Evolutionary conservation across 164 flowering plant species (phyloP).

Genomic region (Berberis vulgaris): DNA sequence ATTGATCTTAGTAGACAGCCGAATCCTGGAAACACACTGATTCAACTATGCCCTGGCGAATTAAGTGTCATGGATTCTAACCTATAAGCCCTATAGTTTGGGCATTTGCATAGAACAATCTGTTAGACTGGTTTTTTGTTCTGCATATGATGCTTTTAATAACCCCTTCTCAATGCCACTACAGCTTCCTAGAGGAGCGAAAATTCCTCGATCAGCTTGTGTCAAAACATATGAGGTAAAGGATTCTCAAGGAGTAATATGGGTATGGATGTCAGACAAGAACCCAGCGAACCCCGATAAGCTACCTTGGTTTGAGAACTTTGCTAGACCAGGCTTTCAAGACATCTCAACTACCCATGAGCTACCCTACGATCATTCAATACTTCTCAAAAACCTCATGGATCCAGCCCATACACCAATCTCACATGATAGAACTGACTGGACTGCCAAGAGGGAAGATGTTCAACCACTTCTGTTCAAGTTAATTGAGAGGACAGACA

Average conservation of each 20-base stretch:
- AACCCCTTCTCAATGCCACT: conserved; percentile 16
- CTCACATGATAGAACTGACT: conserved; percentile 89
- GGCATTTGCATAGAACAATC: too few relatives aligned
- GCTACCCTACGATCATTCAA: conserved; percentile 96
- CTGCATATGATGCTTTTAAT: too few relatives aligned
- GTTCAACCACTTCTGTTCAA: conserved; percentile 67
- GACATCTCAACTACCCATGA: conserved; percentile 80
- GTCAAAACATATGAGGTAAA: conserved; percentile 55
- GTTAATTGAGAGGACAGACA: conserved; percentile 59
- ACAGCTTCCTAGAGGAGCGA: conserved; percentile 77
- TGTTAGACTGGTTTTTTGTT: too few relatives aligned
- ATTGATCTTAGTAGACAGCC: too few relatives aligned
- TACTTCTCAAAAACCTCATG: conserved; percentile 94
- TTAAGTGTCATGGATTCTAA: too few relatives aligned
- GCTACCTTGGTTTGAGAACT: conserved; percentile 91
- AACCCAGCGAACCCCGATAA: conserved; percentile 48
- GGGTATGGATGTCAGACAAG: conserved; percentile 95
- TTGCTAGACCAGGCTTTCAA: conserved; percentile 66
- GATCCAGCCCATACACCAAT: conserved; percentile 97
- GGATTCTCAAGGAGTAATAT: conserved; percentile 90
- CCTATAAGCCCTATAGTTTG: too few relatives aligned
- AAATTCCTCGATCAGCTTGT: conserved; percentile 77
- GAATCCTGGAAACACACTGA: too few relatives aligned
- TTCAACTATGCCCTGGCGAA: too few relatives aligned
- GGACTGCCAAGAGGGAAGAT: conserved; percentile 84